phyloP scores from a whole-genome alignment of 495 filamentous ascomycete species.

The Annulohypoxylon bovei region DNA sequence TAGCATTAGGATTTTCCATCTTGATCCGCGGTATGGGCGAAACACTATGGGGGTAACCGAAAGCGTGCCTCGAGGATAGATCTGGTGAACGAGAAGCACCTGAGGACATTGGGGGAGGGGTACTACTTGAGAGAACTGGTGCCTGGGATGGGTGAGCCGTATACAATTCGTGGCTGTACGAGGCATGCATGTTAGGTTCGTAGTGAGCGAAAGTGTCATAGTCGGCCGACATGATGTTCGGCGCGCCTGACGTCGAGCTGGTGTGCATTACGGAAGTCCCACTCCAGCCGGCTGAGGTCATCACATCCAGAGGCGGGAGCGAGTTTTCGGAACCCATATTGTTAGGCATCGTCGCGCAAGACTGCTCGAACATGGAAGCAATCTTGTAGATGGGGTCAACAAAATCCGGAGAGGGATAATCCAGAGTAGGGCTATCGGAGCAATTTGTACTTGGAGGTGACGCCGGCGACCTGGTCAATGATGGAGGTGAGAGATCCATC shows the following conservation, averaged over 20 bases:
- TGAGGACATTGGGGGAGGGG: slow-evolving; percentile 53
- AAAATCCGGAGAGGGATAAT: slow-evolving; percentile 57
- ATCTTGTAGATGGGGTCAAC: slow-evolving; percentile 60
- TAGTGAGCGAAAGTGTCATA: slow-evolving; percentile 64
- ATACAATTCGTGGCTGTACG: slow-evolving; percentile 62
- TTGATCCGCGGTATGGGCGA: slow-evolving; percentile 60
- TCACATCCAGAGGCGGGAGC: slow-evolving; percentile 56
- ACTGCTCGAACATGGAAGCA: slow-evolving; percentile 56
- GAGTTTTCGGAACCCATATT: slow-evolving; percentile 54
- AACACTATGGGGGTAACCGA: slow-evolving; percentile 51
- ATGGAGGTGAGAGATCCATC: slow-evolving; percentile 62
- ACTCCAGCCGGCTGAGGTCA: slow-evolving; percentile 56
- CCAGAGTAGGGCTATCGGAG: slow-evolving; percentile 58
- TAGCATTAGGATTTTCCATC: slow-evolving; percentile 53
- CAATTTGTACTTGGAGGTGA: slow-evolving; percentile 60
- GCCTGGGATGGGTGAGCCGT: slow-evolving; percentile 53
- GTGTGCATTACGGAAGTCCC: slow-evolving; percentile 50
- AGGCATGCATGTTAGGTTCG: slow-evolving; percentile 47
- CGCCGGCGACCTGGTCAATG: slow-evolving; percentile 59
- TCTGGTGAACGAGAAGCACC: slow-evolving; percentile 56
- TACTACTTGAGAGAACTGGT: slow-evolving; percentile 44
- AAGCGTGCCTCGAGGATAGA: slow-evolving; percentile 46
- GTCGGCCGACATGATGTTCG: slow-evolving; percentile 61
- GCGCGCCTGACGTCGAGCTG: slow-evolving; percentile 52
- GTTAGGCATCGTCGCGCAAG: slow-evolving; percentile 50